phyloP scores from a whole-genome alignment of 345 rosid species.

The Jatropha curcas region DNA sequence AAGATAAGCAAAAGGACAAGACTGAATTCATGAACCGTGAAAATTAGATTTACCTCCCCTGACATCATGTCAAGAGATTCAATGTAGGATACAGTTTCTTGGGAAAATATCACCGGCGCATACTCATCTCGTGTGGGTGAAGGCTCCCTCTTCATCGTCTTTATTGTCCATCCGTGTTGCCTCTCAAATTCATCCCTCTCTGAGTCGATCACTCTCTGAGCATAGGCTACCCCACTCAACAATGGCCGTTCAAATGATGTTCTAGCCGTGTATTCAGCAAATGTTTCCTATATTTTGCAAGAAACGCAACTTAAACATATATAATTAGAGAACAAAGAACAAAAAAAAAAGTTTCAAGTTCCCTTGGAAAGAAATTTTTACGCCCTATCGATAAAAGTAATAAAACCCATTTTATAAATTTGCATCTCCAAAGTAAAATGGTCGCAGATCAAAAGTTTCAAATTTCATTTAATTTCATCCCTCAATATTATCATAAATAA shows the following conservation, averaged over 20 bases:
- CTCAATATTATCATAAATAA: not conserved
- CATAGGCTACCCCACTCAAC: conserved; percentile 93
- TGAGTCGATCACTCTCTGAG: conserved; percentile 61
- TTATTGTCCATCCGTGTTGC: conserved; percentile 82
- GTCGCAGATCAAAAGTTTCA: not conserved
- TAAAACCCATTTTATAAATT: not conserved
- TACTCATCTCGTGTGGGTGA: conserved; percentile 91
- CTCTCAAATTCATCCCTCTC: conserved; percentile 84
- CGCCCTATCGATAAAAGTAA: not conserved
- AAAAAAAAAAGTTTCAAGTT: not conserved
- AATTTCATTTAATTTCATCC: not conserved
- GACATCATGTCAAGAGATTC: conserved; percentile 99
- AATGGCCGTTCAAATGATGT: conserved; percentile 95
- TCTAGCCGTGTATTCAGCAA: conserved; percentile 95
- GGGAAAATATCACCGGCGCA: conserved; percentile 94
- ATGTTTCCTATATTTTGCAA: conserved; percentile 63
- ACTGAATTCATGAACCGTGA: not conserved
- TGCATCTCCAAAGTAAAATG: conserved; percentile 5
- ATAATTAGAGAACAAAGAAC: not conserved
- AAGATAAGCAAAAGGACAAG: not conserved
- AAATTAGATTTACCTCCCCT: conserved; percentile 68
- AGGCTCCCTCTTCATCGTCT: conserved; percentile 84
- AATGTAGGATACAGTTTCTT: conserved; percentile 85
- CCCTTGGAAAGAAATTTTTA: not conserved
- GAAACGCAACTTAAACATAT: not conserved